phyloP scores from a whole-genome alignment of 495 filamentous ascomycete species.

The Penicillium simplicissimum region DNA sequence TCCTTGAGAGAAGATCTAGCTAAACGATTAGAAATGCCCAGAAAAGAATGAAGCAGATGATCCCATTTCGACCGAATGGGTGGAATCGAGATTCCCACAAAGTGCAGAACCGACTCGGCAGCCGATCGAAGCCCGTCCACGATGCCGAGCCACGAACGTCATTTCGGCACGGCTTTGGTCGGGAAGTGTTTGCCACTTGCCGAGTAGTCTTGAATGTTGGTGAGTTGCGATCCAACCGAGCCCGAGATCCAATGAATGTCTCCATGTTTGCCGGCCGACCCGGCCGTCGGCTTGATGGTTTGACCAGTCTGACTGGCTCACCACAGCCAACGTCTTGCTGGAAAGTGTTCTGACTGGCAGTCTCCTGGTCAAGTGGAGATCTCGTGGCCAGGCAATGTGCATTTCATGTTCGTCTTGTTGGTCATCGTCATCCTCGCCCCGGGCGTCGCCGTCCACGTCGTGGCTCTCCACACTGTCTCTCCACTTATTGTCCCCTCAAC shows the following conservation, averaged over 20 bases:
- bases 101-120: not conserved
- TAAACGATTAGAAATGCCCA: not conserved
- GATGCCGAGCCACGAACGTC: slow-evolving; percentile 22
- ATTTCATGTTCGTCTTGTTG: slow-evolving; percentile 8
- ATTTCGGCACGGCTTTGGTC: not conserved
- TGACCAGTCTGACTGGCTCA: slow-evolving; percentile 22
- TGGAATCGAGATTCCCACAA: not conserved
- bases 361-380: slow-evolving; percentile 12
- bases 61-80: not conserved
- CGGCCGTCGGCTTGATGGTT: slow-evolving; percentile 12
- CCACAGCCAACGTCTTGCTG: slow-evolving; percentile 23
- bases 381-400: slow-evolving; percentile 13
- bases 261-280: slow-evolving; percentile 11
- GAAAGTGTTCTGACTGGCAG: slow-evolving; percentile 25
- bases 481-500: slow-evolving; percentile 15
- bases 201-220: not conserved
- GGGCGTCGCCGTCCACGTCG: slow-evolving; percentile 12
- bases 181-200: slow-evolving; percentile 15
- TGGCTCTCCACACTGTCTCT: slow-evolving; percentile 26
- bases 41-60: not conserved
- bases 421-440: slow-evolving; percentile 1
- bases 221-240: not conserved
- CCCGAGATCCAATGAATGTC: not conserved
- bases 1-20: not conserved
- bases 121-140: not conserved